phyloP scores from a whole-genome alignment of 805 yeast species.

The Candida sithepensis region DNA sequence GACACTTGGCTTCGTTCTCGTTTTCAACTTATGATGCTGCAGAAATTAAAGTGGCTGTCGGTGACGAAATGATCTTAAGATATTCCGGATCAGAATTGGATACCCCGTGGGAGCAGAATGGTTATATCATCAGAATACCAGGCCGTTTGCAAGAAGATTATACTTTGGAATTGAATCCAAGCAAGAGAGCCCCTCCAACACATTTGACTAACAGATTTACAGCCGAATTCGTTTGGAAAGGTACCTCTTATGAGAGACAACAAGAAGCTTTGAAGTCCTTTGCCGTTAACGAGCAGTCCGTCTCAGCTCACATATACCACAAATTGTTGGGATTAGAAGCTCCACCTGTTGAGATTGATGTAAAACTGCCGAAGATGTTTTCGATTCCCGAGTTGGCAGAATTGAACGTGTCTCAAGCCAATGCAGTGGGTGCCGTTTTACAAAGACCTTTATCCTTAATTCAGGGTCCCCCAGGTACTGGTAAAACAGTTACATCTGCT shows the following conservation, averaged over 20 bases:
- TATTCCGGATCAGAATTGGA: constrained; percentile 50
- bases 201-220: constrained; percentile 63
- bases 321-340: constrained; percentile 79
- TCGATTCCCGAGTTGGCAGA: constrained; percentile 66
- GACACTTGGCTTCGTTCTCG: constrained; percentile 65
- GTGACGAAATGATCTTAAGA: constrained; percentile 74
- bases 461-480: constrained; percentile 97
- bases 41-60: constrained; percentile 70
- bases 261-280: constrained; percentile 69
- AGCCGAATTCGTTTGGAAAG: constrained; percentile 88
- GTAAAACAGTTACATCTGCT: constrained; percentile 92
- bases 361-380: constrained; percentile 56
- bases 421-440: constrained; percentile 69
- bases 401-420: constrained; percentile 73
- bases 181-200: constrained; percentile 50
- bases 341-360: constrained; percentile 56
- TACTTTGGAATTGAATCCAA: constrained; percentile 60
- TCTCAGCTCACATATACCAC: constrained; percentile 72
- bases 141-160: constrained; percentile 61
- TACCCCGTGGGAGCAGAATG: constrained; percentile 69
- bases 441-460: constrained; percentile 73
- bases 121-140: constrained; percentile 71
- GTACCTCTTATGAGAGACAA: constrained; percentile 79
- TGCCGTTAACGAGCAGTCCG: constrained; percentile 66
- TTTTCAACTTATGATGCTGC: constrained; percentile 64